Conservation (phyloP, 768 basidiomycete genomes). For the Pleurotus cornucopiae region DNA sequence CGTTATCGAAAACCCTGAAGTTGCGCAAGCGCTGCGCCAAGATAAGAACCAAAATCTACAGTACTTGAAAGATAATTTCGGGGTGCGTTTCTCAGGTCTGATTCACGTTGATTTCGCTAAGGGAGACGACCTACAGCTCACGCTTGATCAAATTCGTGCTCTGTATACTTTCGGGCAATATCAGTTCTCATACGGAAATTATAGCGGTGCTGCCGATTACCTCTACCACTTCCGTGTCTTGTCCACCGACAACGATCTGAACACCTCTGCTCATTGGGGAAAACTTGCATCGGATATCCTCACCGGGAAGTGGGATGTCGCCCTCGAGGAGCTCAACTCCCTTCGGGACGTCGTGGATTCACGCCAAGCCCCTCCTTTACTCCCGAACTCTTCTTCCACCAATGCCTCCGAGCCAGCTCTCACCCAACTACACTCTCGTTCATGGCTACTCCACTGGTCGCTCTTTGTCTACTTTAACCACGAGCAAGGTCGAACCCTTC, state of each 20-base stretch:
- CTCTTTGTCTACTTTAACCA: slow-evolving; percentile 99
- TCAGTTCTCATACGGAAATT: slow-evolving; percentile 98
- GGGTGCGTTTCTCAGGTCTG: slow-evolving; percentile 41
- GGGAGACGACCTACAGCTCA: slow-evolving; percentile 53
- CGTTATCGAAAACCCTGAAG: slow-evolving; percentile 95
- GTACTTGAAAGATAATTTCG: slow-evolving; percentile 90
- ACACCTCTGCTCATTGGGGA: slow-evolving; percentile 97
- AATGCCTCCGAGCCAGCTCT: slow-evolving; percentile 55
- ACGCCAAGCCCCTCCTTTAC: slow-evolving; percentile 50
- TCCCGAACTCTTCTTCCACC: slow-evolving; percentile 30
- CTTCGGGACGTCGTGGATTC: slow-evolving; percentile 92
- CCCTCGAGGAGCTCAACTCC: slow-evolving; percentile 91
- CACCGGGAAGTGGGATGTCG: slow-evolving; percentile 91
- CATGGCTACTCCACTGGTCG: slow-evolving; percentile 97
- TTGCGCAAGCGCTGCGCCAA: slow-evolving; percentile 89
- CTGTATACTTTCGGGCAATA: slow-evolving; percentile 98
- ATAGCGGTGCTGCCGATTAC: slow-evolving; percentile 95
- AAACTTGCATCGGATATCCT: slow-evolving; percentile 97
- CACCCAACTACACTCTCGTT: slow-evolving; percentile 86
- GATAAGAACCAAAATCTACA: slow-evolving; percentile 97
- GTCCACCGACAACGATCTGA: slow-evolving; percentile 89
- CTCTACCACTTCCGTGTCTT: slow-evolving; percentile 98
- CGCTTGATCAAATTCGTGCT: slow-evolving; percentile 90
- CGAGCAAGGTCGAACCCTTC: slow-evolving; percentile 81
- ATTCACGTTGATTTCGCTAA: not conserved